These are phyloP conservation scores for Ogataea angusta DNA, from an alignment of 805 yeast genomes.

Conservation along the genomic window DNA sequence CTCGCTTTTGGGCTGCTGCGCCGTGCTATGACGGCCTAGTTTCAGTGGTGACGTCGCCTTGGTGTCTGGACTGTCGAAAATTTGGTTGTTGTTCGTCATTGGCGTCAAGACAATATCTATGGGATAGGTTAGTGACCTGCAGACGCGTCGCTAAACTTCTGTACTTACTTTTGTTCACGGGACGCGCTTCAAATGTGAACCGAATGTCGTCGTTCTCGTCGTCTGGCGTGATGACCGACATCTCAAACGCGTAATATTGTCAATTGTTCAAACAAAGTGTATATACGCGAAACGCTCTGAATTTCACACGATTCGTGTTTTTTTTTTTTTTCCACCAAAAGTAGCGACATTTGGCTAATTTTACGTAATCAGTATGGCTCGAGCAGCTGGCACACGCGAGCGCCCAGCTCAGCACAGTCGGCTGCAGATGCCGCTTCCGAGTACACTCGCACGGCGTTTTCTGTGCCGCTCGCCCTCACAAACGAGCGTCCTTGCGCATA, in stretches of 20 bases:
- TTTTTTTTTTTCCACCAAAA: not conserved
- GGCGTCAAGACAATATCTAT: constrained; percentile 11
- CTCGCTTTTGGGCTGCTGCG: not conserved
- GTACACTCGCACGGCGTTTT: constrained; percentile 93
- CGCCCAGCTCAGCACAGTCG: constrained; percentile 46
- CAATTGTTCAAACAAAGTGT: not conserved
- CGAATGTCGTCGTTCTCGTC: constrained; percentile 9
- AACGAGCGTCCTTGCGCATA: constrained; percentile 73
- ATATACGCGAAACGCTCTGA: constrained; percentile 2
- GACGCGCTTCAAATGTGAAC: constrained; percentile 16
- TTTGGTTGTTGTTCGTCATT: not conserved
- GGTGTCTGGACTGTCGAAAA: constrained; percentile 21
- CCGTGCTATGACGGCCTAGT: constrained; percentile 1
- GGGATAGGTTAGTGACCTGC: constrained; percentile 3
- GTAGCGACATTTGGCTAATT: no score
- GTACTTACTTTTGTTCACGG: constrained; percentile 8
- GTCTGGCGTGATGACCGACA: constrained; percentile 3
- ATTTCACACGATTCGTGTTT: constrained; percentile 1
- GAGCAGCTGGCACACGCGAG: constrained; percentile 38
- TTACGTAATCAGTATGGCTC: constrained; percentile 6
- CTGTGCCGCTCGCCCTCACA: constrained; percentile 97
- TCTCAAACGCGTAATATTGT: not conserved
- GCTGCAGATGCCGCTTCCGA: constrained; percentile 71
- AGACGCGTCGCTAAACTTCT: constrained; percentile 5
- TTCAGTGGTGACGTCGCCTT: constrained; percentile 29